Percentiles rank a stretch among this genome's conserved stretches.
phyloP scores from a whole-genome alignment of 2,329 filamentous ascomycete genomes.

The Diaporthe vaccinii region DNA sequence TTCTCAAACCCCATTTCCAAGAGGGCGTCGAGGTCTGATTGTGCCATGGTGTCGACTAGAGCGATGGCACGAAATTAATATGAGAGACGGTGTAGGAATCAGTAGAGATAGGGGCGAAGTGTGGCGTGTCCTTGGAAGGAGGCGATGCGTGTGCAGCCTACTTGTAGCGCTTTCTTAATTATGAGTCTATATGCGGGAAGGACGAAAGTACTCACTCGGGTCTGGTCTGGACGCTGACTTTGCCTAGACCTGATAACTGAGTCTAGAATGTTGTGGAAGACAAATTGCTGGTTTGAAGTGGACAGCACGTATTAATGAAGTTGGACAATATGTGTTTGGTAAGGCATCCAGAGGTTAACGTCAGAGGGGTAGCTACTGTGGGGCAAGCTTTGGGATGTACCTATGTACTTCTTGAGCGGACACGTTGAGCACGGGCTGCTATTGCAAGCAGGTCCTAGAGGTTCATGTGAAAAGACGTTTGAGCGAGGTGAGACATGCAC shows the following conservation, averaged over 20 bases:
- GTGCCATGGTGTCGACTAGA: constrained; percentile 59
- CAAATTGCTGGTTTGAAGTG: background rate
- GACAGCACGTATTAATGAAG: background rate
- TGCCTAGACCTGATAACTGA: background rate
- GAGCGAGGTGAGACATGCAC: constrained; percentile 10
- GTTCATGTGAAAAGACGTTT: constrained; percentile 26
- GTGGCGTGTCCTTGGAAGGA: constrained; percentile 26
- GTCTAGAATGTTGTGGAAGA: background rate
- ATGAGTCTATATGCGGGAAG: background rate
- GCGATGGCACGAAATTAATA: background rate
- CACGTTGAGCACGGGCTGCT: constrained; percentile 1
- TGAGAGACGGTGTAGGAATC: background rate
- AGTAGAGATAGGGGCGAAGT: constrained; percentile 28
- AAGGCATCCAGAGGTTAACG: constrained; percentile 23
- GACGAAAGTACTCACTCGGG: background rate
- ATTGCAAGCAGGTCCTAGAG: constrained; percentile 10
- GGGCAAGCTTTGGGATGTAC: constrained; percentile 20
- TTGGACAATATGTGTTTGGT: background rate
- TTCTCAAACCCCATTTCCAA: constrained; percentile 86
- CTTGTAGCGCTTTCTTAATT: background rate
- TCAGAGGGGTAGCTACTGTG: constrained; percentile 27
- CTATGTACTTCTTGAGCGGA: background rate
- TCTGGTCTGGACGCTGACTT: background rate
- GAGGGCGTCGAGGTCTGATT: constrained; percentile 72
- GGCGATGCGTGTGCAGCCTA: background rate